Base-by-base conservation (phyloP, 371 early-diverging fungal genomes). In the Thermomucor indicae-seudaticae region DNA sequence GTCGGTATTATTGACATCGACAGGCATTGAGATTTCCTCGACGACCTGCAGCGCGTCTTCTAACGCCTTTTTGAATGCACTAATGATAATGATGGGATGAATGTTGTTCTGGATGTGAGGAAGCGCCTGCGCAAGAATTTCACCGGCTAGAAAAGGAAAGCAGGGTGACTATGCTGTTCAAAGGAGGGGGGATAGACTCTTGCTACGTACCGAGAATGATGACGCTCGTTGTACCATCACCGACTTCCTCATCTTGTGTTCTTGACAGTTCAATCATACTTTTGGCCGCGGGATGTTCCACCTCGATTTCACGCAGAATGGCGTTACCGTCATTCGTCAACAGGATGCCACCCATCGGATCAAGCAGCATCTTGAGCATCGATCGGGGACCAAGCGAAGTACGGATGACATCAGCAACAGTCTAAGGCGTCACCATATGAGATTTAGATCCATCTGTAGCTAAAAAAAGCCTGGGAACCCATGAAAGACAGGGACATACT, bases 181-280 rank as follows among this genome's bases (percentile, higher is more conserved):
- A 17, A 3, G 16, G 10, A 17, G 27, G 10, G 17, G 5, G 32
- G 20, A 32, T 43, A 19, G 3, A 24, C 27, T 32, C 14, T 28
- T 27, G 20, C 30, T n/a, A 30, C 62, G 63, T 80, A 92, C 92
- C 95, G 30, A 99, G 82, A 64, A 99, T 93, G 53, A 99, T 96
- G 56, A 99, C 99, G 52, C 90, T 86, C 24, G 99, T 99, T 19
- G 99, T 99, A 49, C 99, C 99, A 77, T 99, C 99, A 53, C 99
- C 99, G 30, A 99, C 99, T 75, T 99, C 99, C 72, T 99, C 99
- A 81, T 99, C 99, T 83, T 99, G 99, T 49, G 99, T 99, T 72
- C 99, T 83, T 30, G 96, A 91, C 38, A 99, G 87, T 70, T 99
- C 99, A 64, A 99, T 97, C 91, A 99, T 93, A 60, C 91, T 91